phyloP scores from a whole-genome alignment of 225 moss, liverwort and hornwort genomes.

The Anthoceros angustus region DNA sequence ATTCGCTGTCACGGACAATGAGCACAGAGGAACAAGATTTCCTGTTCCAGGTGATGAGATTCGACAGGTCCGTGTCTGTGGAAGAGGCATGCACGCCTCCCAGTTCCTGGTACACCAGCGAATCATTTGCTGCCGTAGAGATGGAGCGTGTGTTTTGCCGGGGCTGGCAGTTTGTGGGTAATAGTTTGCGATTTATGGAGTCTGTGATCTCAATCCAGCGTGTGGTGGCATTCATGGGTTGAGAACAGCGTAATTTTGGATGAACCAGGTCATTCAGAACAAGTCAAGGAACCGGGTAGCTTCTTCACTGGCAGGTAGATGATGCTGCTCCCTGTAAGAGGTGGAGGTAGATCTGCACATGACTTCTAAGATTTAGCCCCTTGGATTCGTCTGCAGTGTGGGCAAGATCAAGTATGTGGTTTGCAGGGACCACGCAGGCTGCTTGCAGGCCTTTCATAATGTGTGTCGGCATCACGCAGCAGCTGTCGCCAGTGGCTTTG shows the following conservation, averaged over 20 bases:
- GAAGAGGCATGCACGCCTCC: conserved; percentile 77
- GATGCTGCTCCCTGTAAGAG: background rate
- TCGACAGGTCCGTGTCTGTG: conserved; percentile 33
- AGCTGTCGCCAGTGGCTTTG: conserved; percentile 70
- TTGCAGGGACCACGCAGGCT: conserved; percentile 60
- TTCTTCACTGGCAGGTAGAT: conserved; percentile 74
- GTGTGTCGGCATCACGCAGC: conserved; percentile 96
- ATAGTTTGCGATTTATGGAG: background rate
- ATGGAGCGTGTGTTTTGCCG: conserved; percentile 50
- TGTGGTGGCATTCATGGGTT: background rate
- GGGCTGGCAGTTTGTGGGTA: conserved; percentile 78
- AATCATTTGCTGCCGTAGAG: conserved; percentile 44
- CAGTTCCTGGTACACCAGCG: conserved; percentile 74
- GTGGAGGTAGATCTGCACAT: background rate
- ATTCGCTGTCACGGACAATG: background rate
- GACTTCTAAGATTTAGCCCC: background rate
- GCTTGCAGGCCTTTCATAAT: conserved; percentile 74
- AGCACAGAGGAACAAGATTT: background rate
- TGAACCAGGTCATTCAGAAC: conserved; percentile 38
- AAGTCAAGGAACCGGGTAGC: conserved; percentile 52
- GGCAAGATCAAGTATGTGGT: conserved; percentile 68
- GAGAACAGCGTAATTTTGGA: conserved; percentile 5
- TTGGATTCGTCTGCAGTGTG: conserved; percentile 25
- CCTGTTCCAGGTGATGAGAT: conserved; percentile 23
- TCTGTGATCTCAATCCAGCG: background rate